Base-by-base conservation (phyloP, 495 filamentous ascomycete species). In the Podospora pseudopauciseta region DNA sequence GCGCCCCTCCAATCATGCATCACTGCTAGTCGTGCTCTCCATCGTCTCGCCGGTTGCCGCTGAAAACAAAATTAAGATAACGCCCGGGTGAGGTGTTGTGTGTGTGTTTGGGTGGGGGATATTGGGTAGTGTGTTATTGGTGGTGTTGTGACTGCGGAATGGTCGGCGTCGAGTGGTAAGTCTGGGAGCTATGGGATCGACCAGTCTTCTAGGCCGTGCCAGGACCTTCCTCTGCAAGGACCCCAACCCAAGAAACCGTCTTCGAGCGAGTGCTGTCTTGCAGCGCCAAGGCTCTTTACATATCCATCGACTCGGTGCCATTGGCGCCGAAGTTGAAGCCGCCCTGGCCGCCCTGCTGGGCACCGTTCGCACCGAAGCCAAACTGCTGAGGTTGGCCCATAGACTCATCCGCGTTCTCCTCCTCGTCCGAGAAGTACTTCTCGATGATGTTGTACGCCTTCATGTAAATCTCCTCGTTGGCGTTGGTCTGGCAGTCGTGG, bases 391-490 rank as follows among this genome's bases (percentile, higher is more conserved):
- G 77, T 69, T 82, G 81, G 23, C 80, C 80, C 72, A 83, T 84
- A 55, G 79, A 77, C 62, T 93, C 91, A 71, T 87, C 90, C 65
- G 85, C 92, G 68, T 87, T 89, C 74, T 96, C 96, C 15, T 97
- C 95, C 72, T 99, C 95, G 76, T 99, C 96, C 1, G 93, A 97
- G 86, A 99, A 99, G 86, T 99, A 98, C 84, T 97, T 97, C 87
- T 98, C 96, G 74, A 99, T 99, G 81, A 99, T 98, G 85, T 95
- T 97, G 85, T 97, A 99, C 0, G 96, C 96, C 88, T 99, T 99
- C 95, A 99, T 97, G 86, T 99, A 99, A 73, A 99, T 99, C 82
- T 99, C 96, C 82, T 98, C 96, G 82, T 99, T 99, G 82, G 96
- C 94, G 73, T 99, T 99, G 81, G 94, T 97, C 85, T 99, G 96